Evolutionary conservation across 2,329 filamentous ascomycete genomes (phyloP).

Genomic region (Trichoderma arundinaceum): DNA sequence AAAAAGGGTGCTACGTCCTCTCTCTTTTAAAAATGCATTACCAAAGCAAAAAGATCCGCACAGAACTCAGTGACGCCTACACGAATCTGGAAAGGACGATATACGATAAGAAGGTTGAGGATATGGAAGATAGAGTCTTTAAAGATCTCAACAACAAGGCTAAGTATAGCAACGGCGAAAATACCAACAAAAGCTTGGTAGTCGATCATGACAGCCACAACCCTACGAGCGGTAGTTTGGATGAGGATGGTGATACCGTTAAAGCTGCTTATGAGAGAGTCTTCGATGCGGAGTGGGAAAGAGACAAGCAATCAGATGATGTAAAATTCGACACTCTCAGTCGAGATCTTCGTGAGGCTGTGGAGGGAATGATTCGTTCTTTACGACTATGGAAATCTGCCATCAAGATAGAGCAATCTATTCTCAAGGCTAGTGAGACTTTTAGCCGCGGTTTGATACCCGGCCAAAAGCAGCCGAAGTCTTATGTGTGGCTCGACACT

Average conservation of each 20-base stretch:
- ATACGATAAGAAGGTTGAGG: background rate
- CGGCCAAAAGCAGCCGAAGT: conserved; percentile 1
- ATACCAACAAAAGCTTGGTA: too few species aligned
- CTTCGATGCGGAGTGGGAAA: conserved; percentile 18
- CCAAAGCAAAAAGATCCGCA: background rate
- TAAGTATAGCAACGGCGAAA: background rate
- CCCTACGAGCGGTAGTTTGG: background rate
- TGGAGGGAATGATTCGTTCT: conserved; percentile 27
- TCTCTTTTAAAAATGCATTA: conserved; percentile 16
- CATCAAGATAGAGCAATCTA: conserved; percentile 30
- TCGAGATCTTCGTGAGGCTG: conserved; percentile 19
- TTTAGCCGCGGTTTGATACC: conserved; percentile 13
- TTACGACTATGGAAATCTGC: conserved; percentile 31
- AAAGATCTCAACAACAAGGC: conserved; percentile 12
- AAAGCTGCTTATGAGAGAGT: conserved; percentile 18
- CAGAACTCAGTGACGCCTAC: background rate
- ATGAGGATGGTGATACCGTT: background rate
- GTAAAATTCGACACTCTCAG: conserved; percentile 6
- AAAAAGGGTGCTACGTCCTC: conserved; percentile 15
- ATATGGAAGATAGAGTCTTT: conserved; percentile 17
- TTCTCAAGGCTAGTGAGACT: conserved; percentile 23
- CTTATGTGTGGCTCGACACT: conserved; percentile 27
- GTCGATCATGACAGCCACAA: background rate
- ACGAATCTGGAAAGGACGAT: background rate
- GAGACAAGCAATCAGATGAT: conserved; percentile 10